Evolutionary conservation across 352 stramenopile species (phyloP).

Genomic region (Lagenidium giganteum): DNA sequence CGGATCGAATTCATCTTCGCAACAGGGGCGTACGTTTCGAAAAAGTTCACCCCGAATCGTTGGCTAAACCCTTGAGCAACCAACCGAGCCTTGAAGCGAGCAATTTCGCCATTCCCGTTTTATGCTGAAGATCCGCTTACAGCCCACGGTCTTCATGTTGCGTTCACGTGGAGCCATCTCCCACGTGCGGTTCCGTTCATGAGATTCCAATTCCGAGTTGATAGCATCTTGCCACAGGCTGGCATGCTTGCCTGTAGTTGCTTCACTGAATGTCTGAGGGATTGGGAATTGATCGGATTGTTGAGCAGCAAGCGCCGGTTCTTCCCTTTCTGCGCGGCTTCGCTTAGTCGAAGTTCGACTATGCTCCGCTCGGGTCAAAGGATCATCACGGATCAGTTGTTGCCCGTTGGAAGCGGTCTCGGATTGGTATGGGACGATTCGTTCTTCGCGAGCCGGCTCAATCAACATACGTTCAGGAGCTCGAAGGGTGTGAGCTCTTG

Average conservation of each 20-base stretch:
- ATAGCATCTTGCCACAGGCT: background rate
- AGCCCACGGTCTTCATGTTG: conserved; percentile 7
- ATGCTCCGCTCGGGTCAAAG: no score
- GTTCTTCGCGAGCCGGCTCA: no score
- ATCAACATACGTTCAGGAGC: no score
- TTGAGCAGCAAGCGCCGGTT: no score
- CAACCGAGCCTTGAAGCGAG: conserved; percentile 10
- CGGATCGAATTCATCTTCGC: conserved; percentile 32
- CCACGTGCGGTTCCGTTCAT: conserved; percentile 1
- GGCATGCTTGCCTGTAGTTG: background rate
- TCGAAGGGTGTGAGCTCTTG: no score
- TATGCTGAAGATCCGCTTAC: conserved; percentile 6
- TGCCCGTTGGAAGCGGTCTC: no score
- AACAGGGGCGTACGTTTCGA: conserved; percentile 28
- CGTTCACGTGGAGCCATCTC: background rate
- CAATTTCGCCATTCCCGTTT: conserved; percentile 4
- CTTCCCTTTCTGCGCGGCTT: no score
- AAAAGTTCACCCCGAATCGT: conserved; percentile 21
- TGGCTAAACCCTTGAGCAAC: conserved; percentile 20
- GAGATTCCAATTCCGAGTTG: background rate
- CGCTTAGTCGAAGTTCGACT: no score
- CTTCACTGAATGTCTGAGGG: background rate
- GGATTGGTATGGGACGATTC: no score
- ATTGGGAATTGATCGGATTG: no score
- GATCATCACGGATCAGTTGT: no score